These are phyloP conservation scores for Ophiostoma piceae DNA, from an alignment of 2,329 filamentous ascomycete species.

Conservation along the genomic window DNA sequence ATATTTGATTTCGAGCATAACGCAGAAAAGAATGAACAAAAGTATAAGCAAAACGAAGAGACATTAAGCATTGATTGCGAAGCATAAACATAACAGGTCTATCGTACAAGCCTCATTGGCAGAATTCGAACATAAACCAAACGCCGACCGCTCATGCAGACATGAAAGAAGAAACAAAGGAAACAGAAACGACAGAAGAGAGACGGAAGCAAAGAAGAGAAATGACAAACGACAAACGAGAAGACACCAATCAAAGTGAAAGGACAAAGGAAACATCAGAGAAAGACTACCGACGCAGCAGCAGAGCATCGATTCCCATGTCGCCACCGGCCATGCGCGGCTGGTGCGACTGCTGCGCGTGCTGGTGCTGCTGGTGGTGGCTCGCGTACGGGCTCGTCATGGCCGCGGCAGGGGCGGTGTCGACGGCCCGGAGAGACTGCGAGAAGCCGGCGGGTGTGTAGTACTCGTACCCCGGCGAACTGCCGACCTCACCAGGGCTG, in stretches of 20 bases:
- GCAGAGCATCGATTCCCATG: slow-evolving; percentile 10
- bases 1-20: not conserved
- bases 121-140: not conserved
- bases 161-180: not conserved
- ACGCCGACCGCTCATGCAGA: slow-evolving; percentile 5
- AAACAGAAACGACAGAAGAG: not conserved
- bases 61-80: not conserved
- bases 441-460: slow-evolving; percentile 42
- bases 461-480: slow-evolving; percentile 28
- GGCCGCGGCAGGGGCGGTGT: slow-evolving; percentile 21
- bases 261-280: not conserved
- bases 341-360: slow-evolving; percentile 46
- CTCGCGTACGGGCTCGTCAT: slow-evolving; percentile 46
- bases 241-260: not conserved
- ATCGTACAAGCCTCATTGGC: not conserved
- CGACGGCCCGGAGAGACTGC: slow-evolving; percentile 40
- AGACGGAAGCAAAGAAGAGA: not conserved
- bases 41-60: not conserved
- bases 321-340: slow-evolving; percentile 20
- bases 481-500: slow-evolving; percentile 23
- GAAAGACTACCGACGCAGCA: not conserved
- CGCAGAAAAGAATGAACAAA: not conserved
- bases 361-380: slow-evolving; percentile 54
- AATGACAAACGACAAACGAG: not conserved
- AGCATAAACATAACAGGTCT: not conserved